Conservation (phyloP, 257 asterid genomes). For the Plantago elongata region DNA sequence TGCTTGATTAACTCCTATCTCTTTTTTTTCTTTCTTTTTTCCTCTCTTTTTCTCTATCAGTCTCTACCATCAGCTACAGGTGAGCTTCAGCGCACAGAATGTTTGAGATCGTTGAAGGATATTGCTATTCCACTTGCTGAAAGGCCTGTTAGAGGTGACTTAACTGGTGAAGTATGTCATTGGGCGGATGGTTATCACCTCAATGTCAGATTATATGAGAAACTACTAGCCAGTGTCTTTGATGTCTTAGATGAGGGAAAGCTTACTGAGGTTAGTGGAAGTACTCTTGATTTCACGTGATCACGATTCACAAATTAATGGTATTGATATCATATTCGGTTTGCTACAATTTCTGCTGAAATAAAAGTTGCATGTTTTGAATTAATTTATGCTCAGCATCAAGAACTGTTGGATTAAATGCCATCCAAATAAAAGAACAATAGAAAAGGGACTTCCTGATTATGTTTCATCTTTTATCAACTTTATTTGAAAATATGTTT, state of each 20-base stretch:
- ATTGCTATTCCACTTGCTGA: constrained; percentile 80
- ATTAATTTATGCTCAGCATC: too few species aligned
- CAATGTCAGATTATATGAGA: constrained; percentile 87
- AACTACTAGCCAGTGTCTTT: constrained; percentile 81
- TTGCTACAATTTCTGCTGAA: constrained; percentile 5
- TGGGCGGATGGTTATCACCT: constrained; percentile 99
- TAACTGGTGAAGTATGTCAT: constrained; percentile 98
- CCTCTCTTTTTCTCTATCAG: constrained; percentile 36
- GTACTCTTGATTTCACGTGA: not conserved
- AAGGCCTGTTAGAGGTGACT: constrained; percentile 97
- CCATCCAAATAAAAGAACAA: too few species aligned
- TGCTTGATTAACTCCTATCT: not conserved
- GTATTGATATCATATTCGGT: constrained; percentile 8
- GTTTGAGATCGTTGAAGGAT: constrained; percentile 82
- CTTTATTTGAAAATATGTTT: too few species aligned
- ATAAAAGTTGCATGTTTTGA: too few species aligned
- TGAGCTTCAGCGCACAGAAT: constrained; percentile 84
- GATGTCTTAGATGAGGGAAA: constrained; percentile 98
- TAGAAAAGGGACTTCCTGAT: too few species aligned
- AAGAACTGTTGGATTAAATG: too few species aligned
- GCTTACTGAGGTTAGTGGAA: constrained; percentile 83
- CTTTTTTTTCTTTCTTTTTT: not conserved
- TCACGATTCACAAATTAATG: not conserved
- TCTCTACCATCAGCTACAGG: constrained; percentile 82
- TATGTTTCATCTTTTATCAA: too few species aligned